Conservation (phyloP, 1,284 basidiomycete species). For the Marasmius fiardii region DNA sequence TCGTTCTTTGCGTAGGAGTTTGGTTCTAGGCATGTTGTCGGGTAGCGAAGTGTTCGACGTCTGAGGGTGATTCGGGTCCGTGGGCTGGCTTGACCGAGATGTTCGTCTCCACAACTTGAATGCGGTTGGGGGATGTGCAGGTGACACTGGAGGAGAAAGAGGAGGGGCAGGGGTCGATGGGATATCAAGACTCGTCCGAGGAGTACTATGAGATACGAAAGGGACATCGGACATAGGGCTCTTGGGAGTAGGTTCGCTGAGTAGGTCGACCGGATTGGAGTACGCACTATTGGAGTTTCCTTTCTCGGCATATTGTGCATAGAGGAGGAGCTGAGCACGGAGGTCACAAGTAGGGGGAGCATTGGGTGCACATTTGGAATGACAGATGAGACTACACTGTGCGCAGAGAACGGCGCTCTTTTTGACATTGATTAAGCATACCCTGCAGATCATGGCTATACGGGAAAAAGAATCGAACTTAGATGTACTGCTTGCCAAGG, state of each 20-base stretch:
- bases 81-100: constrained; percentile 38
- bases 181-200: constrained; percentile 49
- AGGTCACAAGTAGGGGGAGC: constrained; percentile 83
- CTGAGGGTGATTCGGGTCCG: constrained; percentile 26
- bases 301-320: constrained; percentile 70
- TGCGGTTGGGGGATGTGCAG: constrained; percentile 49
- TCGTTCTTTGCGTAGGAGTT: constrained; percentile 38
- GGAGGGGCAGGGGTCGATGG: constrained; percentile 28
- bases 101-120: constrained; percentile 66
- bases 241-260: constrained; percentile 37
- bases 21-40: constrained; percentile 25
- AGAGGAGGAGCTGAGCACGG: constrained; percentile 67
- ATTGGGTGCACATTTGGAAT: constrained; percentile 72
- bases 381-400: constrained; percentile 86
- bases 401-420: constrained; percentile 87
- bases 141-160: constrained; percentile 27
- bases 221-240: constrained; percentile 55
- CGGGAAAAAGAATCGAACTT: no score
- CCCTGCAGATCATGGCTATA: constrained; percentile 82
- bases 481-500: constrained; percentile 15
- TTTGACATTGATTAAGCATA: constrained; percentile 80
- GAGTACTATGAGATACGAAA: constrained; percentile 37
- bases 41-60: constrained; percentile 27
- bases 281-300: constrained; percentile 51
- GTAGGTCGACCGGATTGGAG: constrained; percentile 46